These are phyloP conservation scores for Allantophomopsis lycopodina DNA, from an alignment of 2,329 filamentous ascomycete species.

Conservation along the genomic window DNA sequence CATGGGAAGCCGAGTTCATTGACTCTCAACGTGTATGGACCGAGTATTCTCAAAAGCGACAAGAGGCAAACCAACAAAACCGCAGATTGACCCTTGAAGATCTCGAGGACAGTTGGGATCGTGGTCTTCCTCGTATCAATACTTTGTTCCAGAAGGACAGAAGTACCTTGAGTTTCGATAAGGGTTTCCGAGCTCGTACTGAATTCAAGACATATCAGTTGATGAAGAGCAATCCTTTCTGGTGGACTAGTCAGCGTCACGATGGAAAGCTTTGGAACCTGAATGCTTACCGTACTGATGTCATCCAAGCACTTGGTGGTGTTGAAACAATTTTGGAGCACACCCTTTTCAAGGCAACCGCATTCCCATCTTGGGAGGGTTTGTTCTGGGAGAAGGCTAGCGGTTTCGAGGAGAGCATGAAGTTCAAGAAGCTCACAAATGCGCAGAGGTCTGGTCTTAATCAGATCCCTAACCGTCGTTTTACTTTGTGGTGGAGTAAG, in stretches of 20 bases:
- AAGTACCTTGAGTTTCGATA: slow-evolving; percentile 94
- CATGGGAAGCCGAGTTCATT: slow-evolving; percentile 98
- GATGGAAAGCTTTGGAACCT: slow-evolving; percentile 97
- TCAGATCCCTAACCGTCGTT: slow-evolving; percentile 96
- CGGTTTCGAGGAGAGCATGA: slow-evolving; percentile 53
- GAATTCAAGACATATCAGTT: slow-evolving; percentile 98
- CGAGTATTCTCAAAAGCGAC: slow-evolving; percentile 94
- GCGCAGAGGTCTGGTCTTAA: slow-evolving; percentile 94
- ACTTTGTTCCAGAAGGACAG: slow-evolving; percentile 98
- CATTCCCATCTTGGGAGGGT: slow-evolving; percentile 94
- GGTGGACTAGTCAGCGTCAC: slow-evolving; percentile 97
- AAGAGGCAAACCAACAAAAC: slow-evolving; percentile 96
- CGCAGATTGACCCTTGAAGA: slow-evolving; percentile 88
- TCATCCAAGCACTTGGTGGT: slow-evolving; percentile 83
- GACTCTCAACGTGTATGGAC: slow-evolving; percentile 99
- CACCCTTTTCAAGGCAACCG: slow-evolving; percentile 91
- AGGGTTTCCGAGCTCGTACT: slow-evolving; percentile 87
- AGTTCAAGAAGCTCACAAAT: slow-evolving; percentile 98
- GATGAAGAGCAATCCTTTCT: slow-evolving; percentile 99
- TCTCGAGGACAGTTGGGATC: slow-evolving; percentile 96
- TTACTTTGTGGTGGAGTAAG: slow-evolving; percentile 83
- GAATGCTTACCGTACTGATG: slow-evolving; percentile 90
- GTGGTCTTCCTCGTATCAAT: slow-evolving; percentile 93
- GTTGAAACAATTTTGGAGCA: slow-evolving; percentile 97
- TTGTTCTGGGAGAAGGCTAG: slow-evolving; percentile 71